Evolutionary conservation across 305 asterid genomes (phyloP).

Genomic region (Fraxinus platypoda): DNA sequence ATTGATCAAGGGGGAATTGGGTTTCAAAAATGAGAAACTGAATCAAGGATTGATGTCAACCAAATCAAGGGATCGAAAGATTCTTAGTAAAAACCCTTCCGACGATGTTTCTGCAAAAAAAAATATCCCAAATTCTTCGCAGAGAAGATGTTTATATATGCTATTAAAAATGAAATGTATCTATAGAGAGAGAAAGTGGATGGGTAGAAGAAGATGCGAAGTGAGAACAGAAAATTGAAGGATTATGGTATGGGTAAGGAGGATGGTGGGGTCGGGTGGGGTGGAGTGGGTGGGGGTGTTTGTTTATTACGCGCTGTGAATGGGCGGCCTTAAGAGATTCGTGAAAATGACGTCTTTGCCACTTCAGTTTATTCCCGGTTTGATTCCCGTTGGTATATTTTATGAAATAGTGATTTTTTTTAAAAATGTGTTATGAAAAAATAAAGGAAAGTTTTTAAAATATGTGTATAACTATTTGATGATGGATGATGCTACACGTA

Average conservation of each 20-base stretch:
- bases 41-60: not conserved
- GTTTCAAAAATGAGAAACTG: slow-evolving; percentile 14
- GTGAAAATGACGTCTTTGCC: not conserved
- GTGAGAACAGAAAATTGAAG: not conserved
- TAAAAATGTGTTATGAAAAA: too few species aligned
- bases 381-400: too few species aligned
- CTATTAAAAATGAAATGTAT: not conserved
- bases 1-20: not conserved
- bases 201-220: slow-evolving; percentile 10
- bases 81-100: not conserved
- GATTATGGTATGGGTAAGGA: not conserved
- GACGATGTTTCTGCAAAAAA: not conserved
- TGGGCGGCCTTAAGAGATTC: not conserved
- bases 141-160: not conserved
- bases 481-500: not conserved
- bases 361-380: not conserved
- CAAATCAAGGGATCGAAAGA: not conserved
- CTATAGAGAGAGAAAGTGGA: not conserved
- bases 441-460: too few species aligned
- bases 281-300: not conserved
- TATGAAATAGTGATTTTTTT: too few species aligned
- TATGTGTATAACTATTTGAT: too few species aligned
- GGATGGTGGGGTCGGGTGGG: not conserved
- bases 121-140: not conserved
- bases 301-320: not conserved